These are phyloP conservation scores for Xylaria grammica DNA, from an alignment of 495 filamentous ascomycete genomes.

Conservation along the genomic window DNA sequence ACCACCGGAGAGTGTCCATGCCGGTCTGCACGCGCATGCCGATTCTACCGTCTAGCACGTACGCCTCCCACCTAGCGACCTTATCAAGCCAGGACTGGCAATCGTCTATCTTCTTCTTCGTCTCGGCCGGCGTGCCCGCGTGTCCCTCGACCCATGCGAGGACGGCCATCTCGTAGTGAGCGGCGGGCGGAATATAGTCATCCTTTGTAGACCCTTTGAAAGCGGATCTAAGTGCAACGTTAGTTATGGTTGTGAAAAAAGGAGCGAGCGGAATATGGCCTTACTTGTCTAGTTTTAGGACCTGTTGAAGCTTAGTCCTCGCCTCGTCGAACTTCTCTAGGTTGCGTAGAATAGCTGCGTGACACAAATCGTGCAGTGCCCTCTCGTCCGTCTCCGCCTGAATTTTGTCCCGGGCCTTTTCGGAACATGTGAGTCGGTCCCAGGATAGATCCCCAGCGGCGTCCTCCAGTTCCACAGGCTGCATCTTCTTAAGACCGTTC, in stretches of 20 bases:
- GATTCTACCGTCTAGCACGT: slow-evolving; percentile 84
- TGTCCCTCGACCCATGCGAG: slow-evolving; percentile 71
- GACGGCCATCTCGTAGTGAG: slow-evolving; percentile 89
- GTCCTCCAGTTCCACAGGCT: slow-evolving; percentile 62
- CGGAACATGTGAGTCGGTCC: slow-evolving; percentile 59
- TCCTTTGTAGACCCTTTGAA: slow-evolving; percentile 81
- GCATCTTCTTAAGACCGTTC: slow-evolving; percentile 83
- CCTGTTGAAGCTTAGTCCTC: slow-evolving; percentile 63
- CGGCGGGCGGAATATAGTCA: slow-evolving; percentile 79
- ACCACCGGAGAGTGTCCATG: slow-evolving; percentile 75
- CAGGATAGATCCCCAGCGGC: slow-evolving; percentile 69
- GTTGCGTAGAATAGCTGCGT: slow-evolving; percentile 69
- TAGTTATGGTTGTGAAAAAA: neutral
- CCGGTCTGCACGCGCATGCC: slow-evolving; percentile 84
- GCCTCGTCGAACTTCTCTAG: slow-evolving; percentile 67
- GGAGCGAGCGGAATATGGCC: slow-evolving; percentile 6
- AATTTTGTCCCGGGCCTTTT: slow-evolving; percentile 62
- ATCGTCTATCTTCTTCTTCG: slow-evolving; percentile 54
- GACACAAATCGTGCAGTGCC: slow-evolving; percentile 68
- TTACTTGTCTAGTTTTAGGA: slow-evolving; percentile 66
- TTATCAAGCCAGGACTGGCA: slow-evolving; percentile 78
- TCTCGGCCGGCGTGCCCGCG: slow-evolving; percentile 18
- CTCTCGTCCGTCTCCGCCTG: slow-evolving; percentile 78
- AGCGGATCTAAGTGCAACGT: slow-evolving; percentile 44
- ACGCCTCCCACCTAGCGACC: slow-evolving; percentile 82